Conservation (phyloP, 2,329 filamentous ascomycete genomes). For the Hypoxylon sp. region DNA sequence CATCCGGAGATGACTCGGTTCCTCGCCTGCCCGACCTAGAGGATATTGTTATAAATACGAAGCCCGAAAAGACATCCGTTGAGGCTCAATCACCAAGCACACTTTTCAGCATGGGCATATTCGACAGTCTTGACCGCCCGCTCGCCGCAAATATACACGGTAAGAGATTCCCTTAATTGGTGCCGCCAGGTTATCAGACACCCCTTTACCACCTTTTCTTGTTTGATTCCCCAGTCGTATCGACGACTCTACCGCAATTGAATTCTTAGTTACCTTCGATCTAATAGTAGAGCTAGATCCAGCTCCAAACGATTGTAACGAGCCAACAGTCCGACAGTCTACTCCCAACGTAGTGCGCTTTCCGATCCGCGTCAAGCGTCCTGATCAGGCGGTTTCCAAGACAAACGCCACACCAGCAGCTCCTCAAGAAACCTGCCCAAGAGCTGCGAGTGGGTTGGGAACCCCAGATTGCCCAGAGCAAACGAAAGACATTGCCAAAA, state of each 20-base stretch:
- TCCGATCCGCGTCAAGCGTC: constrained; percentile 27
- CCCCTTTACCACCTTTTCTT: not conserved
- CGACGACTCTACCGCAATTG: not conserved
- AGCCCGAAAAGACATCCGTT: not conserved
- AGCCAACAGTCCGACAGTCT: constrained; percentile 5
- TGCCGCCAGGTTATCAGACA: not conserved
- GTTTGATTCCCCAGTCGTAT: not conserved
- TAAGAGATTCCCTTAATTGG: constrained; percentile 18
- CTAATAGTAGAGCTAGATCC: constrained; percentile 14
- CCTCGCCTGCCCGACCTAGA: constrained; percentile 48
- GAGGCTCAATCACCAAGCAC: constrained; percentile 18
- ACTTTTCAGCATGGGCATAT: constrained; percentile 33
- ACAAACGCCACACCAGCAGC: not conserved
- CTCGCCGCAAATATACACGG: constrained; percentile 16
- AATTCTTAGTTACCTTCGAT: not conserved
- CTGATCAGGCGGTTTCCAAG: not conserved
- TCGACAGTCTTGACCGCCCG: constrained; percentile 25
- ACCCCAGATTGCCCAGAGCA: not conserved
- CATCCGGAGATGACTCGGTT: constrained; percentile 20
- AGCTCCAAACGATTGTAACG: not conserved
- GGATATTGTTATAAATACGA: constrained; percentile 26
- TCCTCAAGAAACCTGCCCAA: not conserved
- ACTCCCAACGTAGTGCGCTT: constrained; percentile 12
- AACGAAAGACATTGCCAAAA: not conserved
- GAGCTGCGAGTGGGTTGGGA: not conserved